Evolutionary conservation across 257 asterid genomes (phyloP), one percentile per base, ranked within the genome.

Genomic region (Petrea volubilis): DNA sequence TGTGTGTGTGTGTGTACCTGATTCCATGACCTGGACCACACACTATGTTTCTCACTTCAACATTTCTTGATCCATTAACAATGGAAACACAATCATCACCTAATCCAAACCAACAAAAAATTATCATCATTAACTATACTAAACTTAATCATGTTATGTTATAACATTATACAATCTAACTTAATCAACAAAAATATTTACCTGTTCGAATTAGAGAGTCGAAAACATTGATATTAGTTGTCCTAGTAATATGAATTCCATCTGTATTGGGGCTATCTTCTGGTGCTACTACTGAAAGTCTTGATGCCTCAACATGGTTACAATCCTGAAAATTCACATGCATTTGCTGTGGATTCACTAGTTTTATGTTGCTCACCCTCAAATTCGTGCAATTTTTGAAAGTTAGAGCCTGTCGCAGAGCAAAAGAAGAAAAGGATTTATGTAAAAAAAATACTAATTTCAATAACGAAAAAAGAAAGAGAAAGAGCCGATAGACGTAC

Each of bases 1-100:
- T n/a, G n/a, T 46, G 13, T 41, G 40, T 14, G 21, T 2, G n/a
- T 55, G 21, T 2, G 33, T 67, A 94, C 99, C 99, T 94, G 73
- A 95, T 95, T 75, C 99, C 99, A 74, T 95, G 99, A 24, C 99
- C 98, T 2, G 98, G 98, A 62, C 98, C 98, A 75, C 99, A 95
- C 28, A 57, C 74, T 46, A 92, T 85, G 47, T 81, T 78, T 33
- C 70, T 82, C 57, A 85, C 91, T 58, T 67, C 73, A 49, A 95
- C 81, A 68, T 72, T 80, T 67, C 77, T 80, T 14, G 97, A 83
- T 63, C 96, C 96, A 72, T 83, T 84, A 4, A 91, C 97, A 40
- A 93, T 91, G 27, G 98, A 93, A 43, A 93, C 69, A 60, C 98
- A 93, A 66, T 94, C 98, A 77, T 94, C 98, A 52, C 98, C 98